These are phyloP conservation scores for Clonostachys rhizophaga DNA, from an alignment of 2,329 filamentous ascomycete genomes.

Conservation along the genomic window DNA sequence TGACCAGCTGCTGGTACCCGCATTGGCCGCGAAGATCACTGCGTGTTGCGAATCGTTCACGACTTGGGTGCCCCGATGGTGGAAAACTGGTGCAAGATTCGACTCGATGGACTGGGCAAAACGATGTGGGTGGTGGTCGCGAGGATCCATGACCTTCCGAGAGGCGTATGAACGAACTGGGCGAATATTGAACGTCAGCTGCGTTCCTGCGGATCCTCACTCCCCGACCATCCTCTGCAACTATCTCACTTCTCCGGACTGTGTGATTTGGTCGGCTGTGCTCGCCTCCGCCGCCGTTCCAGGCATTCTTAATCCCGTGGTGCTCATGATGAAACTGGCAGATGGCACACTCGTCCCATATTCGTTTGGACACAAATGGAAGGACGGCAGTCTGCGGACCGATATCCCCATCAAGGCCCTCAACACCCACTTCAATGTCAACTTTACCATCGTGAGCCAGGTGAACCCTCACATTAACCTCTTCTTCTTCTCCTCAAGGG, in stretches of 20 bases:
- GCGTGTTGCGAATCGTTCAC: constrained; percentile 76
- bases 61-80: constrained; percentile 82
- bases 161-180: constrained; percentile 94
- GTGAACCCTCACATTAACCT: constrained; percentile 98
- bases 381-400: constrained; percentile 89
- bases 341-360: constrained; percentile 80
- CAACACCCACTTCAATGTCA: constrained; percentile 97
- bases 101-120: constrained; percentile 90
- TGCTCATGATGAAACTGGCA: constrained; percentile 82
- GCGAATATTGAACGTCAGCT: constrained; percentile 91
- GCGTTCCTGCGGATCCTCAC: constrained; percentile 92
- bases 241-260: constrained; percentile 91
- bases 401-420: constrained; percentile 93
- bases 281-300: constrained; percentile 93
- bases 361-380: constrained; percentile 98
- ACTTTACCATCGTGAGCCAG: constrained; percentile 84
- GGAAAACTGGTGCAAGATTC: constrained; percentile 87
- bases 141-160: constrained; percentile 87
- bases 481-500: constrained; percentile 96
- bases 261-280: constrained; percentile 97
- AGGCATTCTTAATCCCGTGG: constrained; percentile 90
- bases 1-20: constrained; percentile 77
- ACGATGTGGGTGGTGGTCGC: constrained; percentile 83
- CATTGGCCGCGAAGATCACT: constrained; percentile 77
- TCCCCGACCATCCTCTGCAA: constrained; percentile 90